Conservation (phyloP, 495 filamentous ascomycete species). For the Hypoxylon subgilvum region DNA sequence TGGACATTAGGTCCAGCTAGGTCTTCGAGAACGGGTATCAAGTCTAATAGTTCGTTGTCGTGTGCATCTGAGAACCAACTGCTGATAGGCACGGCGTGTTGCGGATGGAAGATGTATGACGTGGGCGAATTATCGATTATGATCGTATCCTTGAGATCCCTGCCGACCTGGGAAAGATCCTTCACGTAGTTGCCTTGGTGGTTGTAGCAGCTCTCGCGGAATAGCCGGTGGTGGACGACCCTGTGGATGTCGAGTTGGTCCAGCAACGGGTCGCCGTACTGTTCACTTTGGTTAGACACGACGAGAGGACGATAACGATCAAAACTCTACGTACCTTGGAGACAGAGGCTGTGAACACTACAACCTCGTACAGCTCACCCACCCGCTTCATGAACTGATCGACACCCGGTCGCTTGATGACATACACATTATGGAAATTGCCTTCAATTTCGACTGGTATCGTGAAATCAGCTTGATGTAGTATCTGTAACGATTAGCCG, state of each 20-base stretch:
- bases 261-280: conserved; percentile 96
- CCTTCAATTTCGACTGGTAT: conserved; percentile 99
- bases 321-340: conserved; percentile 76
- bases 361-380: conserved; percentile 96
- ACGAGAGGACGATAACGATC: background rate
- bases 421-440: conserved; percentile 98
- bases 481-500: conserved; percentile 67
- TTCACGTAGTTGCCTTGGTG: conserved; percentile 99
- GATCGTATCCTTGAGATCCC: conserved; percentile 95
- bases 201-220: conserved; percentile 98
- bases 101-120: conserved; percentile 98
- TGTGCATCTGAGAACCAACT: conserved; percentile 99
- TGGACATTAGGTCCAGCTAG: conserved; percentile 83
- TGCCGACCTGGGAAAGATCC: conserved; percentile 95
- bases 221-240: conserved; percentile 93
- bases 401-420: conserved; percentile 96
- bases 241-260: conserved; percentile 98
- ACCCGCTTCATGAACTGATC: conserved; percentile 99
- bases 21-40: conserved; percentile 98
- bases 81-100: conserved; percentile 98
- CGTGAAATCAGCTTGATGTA: conserved; percentile 98
- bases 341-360: conserved; percentile 98
- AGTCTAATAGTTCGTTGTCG: conserved; percentile 96
- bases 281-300: conserved; percentile 23
- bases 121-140: conserved; percentile 99